A percentile compares a stretch with the other conserved stretches of the same genome.
Evolutionary conservation across 257 asterid genomes (phyloP).

Genomic region (Nicotiana attenuata): DNA sequence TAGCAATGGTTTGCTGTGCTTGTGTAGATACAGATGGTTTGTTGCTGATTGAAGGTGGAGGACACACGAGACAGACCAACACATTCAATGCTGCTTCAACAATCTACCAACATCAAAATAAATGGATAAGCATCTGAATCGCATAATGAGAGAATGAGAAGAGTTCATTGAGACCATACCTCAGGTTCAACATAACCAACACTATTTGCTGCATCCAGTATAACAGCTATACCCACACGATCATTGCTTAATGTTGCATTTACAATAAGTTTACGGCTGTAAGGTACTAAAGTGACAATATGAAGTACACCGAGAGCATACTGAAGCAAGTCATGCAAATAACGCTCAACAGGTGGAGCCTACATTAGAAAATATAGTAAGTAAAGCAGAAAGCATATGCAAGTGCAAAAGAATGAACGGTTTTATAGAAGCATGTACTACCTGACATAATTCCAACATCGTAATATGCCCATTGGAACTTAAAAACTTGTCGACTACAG

Average conservation of each 20-base stretch:
- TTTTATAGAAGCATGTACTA: constrained; percentile 16
- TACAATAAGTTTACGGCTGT: constrained; percentile 78
- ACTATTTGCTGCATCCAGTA: constrained; percentile 94
- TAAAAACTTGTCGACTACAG: constrained; percentile 76
- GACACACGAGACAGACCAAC: constrained; percentile 91
- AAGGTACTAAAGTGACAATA: constrained; percentile 78
- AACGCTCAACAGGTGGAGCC: constrained; percentile 99
- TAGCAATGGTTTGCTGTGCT: constrained; percentile 59
- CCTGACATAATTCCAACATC: constrained; percentile 99
- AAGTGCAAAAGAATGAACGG: neutral
- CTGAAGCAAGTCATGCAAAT: constrained; percentile 89
- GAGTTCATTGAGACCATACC: constrained; percentile 36
- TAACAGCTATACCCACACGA: constrained; percentile 92
- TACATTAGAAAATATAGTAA: constrained; percentile 27
- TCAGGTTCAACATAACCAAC: constrained; percentile 95
- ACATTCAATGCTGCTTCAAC: constrained; percentile 86
- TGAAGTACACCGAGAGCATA: constrained; percentile 91
- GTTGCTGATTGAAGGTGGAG: constrained; percentile 98
- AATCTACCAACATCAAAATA: constrained; percentile 46
- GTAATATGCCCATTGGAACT: constrained; percentile 76
- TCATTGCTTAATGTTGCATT: constrained; percentile 87
- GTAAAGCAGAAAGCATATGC: neutral
- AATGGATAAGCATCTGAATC: neutral
- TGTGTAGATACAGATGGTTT: constrained; percentile 60
- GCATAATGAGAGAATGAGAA: neutral